These are phyloP conservation scores for Kodamaea restingae DNA, from an alignment of 805 yeast species.

Conservation along the genomic window DNA sequence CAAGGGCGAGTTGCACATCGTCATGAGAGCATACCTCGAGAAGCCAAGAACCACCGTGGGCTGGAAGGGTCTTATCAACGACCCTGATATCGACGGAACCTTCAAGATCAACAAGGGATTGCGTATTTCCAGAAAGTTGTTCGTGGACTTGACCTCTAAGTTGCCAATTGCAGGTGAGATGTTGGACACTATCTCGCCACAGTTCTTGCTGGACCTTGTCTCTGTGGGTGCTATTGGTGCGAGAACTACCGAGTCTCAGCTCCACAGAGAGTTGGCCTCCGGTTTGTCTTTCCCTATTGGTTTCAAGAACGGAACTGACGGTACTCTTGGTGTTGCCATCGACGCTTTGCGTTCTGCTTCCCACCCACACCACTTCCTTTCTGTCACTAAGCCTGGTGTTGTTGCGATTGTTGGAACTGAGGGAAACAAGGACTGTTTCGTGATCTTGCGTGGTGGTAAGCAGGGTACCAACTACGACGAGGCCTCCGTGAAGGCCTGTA, in stretches of 20 bases:
- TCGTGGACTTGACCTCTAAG: slow-evolving; percentile 73
- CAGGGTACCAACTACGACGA: slow-evolving; percentile 87
- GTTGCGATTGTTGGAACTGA: slow-evolving; percentile 95
- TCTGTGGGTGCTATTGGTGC: slow-evolving; percentile 99
- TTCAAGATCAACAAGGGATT: slow-evolving; percentile 95
- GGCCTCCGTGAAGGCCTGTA: slow-evolving; percentile 63
- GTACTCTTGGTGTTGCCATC: slow-evolving; percentile 87
- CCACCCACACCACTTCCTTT: slow-evolving; percentile 89
- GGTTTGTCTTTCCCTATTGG: slow-evolving; percentile 98
- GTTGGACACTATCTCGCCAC: slow-evolving; percentile 97
- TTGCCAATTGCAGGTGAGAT: slow-evolving; percentile 96
- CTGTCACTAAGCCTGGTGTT: slow-evolving; percentile 93
- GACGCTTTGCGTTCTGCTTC: slow-evolving; percentile 93
- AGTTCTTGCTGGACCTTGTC: slow-evolving; percentile 87
- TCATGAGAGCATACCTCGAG: slow-evolving; percentile 97
- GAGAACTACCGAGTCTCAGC: slow-evolving; percentile 96
- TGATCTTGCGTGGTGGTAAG: slow-evolving; percentile 94
- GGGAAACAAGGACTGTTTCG: slow-evolving; percentile 87
- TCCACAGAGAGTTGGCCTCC: slow-evolving; percentile 94
- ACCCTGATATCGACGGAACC: slow-evolving; percentile 91
- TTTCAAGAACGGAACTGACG: slow-evolving; percentile 97
- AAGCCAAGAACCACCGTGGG: slow-evolving; percentile 99
- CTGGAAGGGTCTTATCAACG: slow-evolving; percentile 97
- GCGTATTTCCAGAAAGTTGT: slow-evolving; percentile 81
- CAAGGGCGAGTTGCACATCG: slow-evolving; percentile 71